A percentile compares a stretch with the other conserved stretches of the same genome.
Evolutionary conservation across 768 basidiomycete genomes (phyloP).

Genomic region (Tylopilus balloui): DNA sequence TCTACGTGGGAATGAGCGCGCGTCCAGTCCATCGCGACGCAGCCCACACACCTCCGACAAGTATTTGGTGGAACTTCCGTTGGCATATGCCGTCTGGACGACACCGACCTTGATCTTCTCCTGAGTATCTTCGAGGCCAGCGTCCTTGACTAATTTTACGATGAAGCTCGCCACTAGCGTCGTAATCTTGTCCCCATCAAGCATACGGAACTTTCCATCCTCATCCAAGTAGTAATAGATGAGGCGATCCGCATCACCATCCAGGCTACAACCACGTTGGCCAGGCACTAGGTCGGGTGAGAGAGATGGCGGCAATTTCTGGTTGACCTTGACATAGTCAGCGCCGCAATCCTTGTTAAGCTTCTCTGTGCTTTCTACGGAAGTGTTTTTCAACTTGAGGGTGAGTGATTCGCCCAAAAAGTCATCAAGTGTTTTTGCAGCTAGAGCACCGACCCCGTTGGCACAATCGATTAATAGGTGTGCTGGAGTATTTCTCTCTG

Average conservation of each 20-base stretch:
- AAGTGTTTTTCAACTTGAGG: conserved; percentile 66
- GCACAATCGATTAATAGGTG: conserved; percentile 91
- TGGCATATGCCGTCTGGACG: conserved; percentile 98
- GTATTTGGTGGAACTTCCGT: conserved; percentile 94
- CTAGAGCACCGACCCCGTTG: conserved; percentile 90
- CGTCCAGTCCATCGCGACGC: background rate
- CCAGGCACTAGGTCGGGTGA: conserved; percentile 57
- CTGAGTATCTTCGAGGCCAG: conserved; percentile 63
- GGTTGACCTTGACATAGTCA: conserved; percentile 93
- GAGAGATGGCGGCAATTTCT: conserved; percentile 79
- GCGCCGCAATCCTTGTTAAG: conserved; percentile 91
- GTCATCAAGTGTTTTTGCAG: conserved; percentile 56
- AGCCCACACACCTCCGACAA: conserved; percentile 59
- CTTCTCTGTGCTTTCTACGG: conserved; percentile 57
- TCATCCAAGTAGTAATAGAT: conserved; percentile 93
- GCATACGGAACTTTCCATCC: conserved; percentile 74
- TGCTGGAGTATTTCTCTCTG: conserved; percentile 49
- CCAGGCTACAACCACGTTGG: conserved; percentile 86
- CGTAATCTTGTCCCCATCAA: conserved; percentile 98
- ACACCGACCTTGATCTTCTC: conserved; percentile 78
- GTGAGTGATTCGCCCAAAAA: conserved; percentile 59
- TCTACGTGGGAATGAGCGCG: conserved; percentile 42
- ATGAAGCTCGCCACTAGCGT: conserved; percentile 91
- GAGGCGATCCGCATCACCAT: conserved; percentile 95
- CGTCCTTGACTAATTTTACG: conserved; percentile 79